Evolutionary conservation across 164 flowering plant species (phyloP).

Genomic region (Vitis riparia): DNA sequence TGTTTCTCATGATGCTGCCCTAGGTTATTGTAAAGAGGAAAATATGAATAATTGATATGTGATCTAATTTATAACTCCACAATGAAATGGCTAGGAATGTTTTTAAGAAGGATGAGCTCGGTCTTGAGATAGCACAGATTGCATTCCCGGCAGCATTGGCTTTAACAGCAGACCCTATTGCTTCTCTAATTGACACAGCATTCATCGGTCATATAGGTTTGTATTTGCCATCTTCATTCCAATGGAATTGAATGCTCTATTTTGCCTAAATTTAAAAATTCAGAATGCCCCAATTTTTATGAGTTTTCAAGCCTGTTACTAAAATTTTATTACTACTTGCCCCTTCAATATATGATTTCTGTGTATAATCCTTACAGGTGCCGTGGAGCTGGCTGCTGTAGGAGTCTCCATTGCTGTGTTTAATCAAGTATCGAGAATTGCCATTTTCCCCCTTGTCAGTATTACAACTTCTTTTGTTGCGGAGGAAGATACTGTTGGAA

Average conservation of each 20-base stretch:
- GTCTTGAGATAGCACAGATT: constrained; percentile 34
- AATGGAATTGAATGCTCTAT: too few relatives aligned
- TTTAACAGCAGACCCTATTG: constrained; percentile 41
- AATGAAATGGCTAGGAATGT: constrained; percentile 20
- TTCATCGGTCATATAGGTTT: constrained; percentile 50
- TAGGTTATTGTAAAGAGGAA: not conserved
- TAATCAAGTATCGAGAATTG: constrained; percentile 56
- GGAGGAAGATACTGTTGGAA: constrained; percentile 49
- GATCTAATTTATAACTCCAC: not conserved
- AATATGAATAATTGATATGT: not conserved
- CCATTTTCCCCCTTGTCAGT: constrained; percentile 57
- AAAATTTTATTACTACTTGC: too few relatives aligned
- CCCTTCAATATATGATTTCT: not conserved
- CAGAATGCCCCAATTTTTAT: too few relatives aligned
- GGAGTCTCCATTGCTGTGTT: constrained; percentile 59
- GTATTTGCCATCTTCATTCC: not conserved
- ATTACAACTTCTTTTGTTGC: constrained; percentile 66
- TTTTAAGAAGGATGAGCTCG: constrained; percentile 37
- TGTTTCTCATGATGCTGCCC: not conserved
- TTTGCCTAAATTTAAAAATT: too few relatives aligned
- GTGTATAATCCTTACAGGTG: constrained; percentile 25
- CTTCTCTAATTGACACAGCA: constrained; percentile 47
- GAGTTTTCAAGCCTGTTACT: too few relatives aligned
- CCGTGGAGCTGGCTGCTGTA: constrained; percentile 57
- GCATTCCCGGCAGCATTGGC: constrained; percentile 47